A percentile compares a stretch with the other conserved stretches of the same genome.
phyloP scores from a whole-genome alignment of 192 early-diverging fungal species.

The Funneliformis geosporum region DNA sequence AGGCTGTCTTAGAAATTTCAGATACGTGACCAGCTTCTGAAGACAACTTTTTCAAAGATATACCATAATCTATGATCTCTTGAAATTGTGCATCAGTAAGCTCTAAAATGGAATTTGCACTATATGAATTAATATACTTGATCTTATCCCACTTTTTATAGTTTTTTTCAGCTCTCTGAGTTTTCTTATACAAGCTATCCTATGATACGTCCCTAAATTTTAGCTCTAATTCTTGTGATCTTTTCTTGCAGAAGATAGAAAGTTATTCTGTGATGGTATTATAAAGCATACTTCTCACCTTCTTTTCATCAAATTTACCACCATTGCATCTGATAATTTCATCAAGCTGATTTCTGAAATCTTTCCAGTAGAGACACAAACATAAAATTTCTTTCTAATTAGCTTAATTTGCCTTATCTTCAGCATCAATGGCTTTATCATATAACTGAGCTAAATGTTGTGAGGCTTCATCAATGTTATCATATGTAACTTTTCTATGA shows the following conservation, averaged over 20 bases:
- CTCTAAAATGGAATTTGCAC: too few species aligned
- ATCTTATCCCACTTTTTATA: not conserved
- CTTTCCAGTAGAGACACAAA: too few species aligned
- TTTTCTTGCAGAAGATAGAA: conserved; percentile 2
- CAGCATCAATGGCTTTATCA: conserved; percentile 10
- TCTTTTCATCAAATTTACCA: conserved; percentile 18
- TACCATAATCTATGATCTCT: conserved; percentile 2
- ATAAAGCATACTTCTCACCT: conserved; percentile 2
- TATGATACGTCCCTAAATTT: conserved; percentile 16
- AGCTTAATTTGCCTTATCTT: conserved; percentile 6
- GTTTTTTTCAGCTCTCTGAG: conserved; percentile 20
- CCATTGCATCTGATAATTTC: not conserved
- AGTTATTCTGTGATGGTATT: conserved; percentile 16
- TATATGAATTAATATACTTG: too few species aligned
- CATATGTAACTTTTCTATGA: too few species aligned
- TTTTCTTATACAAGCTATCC: conserved; percentile 7
- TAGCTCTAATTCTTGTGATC: conserved; percentile 18
- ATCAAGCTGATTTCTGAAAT: too few species aligned
- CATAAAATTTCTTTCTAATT: not conserved
- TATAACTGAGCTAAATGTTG: conserved; percentile 26
- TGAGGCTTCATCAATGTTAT: not conserved
- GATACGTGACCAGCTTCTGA: not conserved
- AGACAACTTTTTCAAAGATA: conserved; percentile 3
- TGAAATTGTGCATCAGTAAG: conserved; percentile 6
- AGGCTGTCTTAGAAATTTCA: conserved; percentile 16